These are phyloP conservation scores for Lentinula guzmanii DNA, from an alignment of 768 basidiomycete genomes.

Conservation along the genomic window DNA sequence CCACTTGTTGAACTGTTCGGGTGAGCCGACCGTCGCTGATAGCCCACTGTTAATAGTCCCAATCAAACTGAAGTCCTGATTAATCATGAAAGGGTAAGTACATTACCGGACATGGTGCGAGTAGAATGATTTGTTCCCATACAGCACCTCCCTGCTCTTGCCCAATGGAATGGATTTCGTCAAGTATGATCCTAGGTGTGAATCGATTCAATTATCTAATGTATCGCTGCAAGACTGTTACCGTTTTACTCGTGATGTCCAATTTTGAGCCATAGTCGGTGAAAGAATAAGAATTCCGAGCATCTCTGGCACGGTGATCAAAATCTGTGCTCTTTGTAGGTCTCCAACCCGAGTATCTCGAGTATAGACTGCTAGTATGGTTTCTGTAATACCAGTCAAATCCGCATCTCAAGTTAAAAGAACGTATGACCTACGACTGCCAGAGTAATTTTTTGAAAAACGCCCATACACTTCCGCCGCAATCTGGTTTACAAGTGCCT, in stretches of 20 bases:
- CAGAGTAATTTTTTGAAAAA: conserved; percentile 40
- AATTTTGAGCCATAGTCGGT: conserved; percentile 51
- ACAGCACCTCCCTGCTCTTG: conserved; percentile 64
- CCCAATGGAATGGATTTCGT: conserved; percentile 65
- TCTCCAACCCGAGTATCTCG: conserved; percentile 60
- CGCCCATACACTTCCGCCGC: conserved; percentile 71
- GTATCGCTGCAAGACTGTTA: conserved; percentile 15
- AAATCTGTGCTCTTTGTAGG: conserved; percentile 62
- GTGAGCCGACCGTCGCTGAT: conserved; percentile 65
- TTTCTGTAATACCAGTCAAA: conserved; percentile 28
- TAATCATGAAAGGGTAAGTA: conserved; percentile 15
- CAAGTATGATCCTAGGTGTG: conserved; percentile 52
- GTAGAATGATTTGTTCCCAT: conserved; percentile 70
- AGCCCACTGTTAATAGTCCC: conserved; percentile 41
- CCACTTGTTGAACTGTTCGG: conserved; percentile 63
- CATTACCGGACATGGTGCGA: conserved; percentile 72
- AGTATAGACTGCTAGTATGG: conserved; percentile 62
- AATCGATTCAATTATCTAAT: neutral
- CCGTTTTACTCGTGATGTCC: conserved; percentile 63
- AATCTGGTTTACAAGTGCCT: conserved; percentile 66
- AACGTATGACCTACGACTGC: conserved; percentile 29
- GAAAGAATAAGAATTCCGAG: conserved; percentile 65
- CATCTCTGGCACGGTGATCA: conserved; percentile 71
- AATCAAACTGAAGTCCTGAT: neutral
- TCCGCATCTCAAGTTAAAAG: neutral